A percentile compares a stretch with the other conserved stretches of the same genome.
phyloP scores from a whole-genome alignment of 345 rosid species.

The Pistacia atlantica region DNA sequence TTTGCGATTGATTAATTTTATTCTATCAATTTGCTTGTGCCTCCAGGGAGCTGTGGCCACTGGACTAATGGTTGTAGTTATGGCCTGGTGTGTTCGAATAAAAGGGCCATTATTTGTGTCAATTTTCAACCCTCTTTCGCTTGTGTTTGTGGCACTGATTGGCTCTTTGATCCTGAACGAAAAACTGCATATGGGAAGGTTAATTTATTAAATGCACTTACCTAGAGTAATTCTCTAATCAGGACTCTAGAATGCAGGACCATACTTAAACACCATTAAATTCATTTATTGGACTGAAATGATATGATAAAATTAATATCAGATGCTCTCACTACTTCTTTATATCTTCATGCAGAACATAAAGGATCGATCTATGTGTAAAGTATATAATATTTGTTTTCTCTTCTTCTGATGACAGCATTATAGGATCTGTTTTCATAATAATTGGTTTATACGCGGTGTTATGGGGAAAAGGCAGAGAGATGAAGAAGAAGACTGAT shows the following conservation, averaged over 20 bases:
- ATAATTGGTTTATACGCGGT: conserved; percentile 46
- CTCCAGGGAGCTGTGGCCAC: conserved; percentile 35
- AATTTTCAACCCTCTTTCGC: conserved; percentile 44
- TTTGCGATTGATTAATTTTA: too few species aligned
- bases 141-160: conserved; percentile 45
- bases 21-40: background rate
- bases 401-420: conserved; percentile 24
- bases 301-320: too few species aligned
- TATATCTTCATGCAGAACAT: too few species aligned
- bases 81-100: conserved; percentile 41
- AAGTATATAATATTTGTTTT: background rate
- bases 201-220: too few species aligned
- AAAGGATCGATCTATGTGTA: too few species aligned
- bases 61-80: conserved; percentile 32
- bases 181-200: conserved; percentile 56
- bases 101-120: conserved; percentile 55
- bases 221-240: background rate
- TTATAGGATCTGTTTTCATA: conserved; percentile 42
- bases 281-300: too few species aligned
- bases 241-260: background rate
- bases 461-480: conserved; percentile 53
- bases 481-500: conserved; percentile 27
- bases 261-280: too few species aligned
- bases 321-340: too few species aligned
- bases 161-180: conserved; percentile 44